Conservation (phyloP, 345 rosid species). For the Pistacia integerrima region DNA sequence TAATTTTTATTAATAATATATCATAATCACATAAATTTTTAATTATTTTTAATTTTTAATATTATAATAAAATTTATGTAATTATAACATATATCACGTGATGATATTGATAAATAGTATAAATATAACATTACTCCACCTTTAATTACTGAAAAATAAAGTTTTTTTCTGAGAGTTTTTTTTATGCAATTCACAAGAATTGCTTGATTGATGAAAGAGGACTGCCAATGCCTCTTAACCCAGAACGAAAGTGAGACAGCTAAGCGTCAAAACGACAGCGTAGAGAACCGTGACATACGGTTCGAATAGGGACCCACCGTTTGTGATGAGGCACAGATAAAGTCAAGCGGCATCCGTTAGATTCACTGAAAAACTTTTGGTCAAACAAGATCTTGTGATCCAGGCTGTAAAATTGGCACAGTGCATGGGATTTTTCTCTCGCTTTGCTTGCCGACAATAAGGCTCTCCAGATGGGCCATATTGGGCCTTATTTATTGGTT, state of each 20-base stretch:
- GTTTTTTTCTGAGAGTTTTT: too few relatives aligned
- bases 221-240: background rate
- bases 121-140: too few relatives aligned
- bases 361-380: conserved; percentile 11
- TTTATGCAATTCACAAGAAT: too few relatives aligned
- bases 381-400: conserved; percentile 7
- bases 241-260: background rate
- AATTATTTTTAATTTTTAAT: too few relatives aligned
- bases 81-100: too few relatives aligned
- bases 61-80: too few relatives aligned
- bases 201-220: too few relatives aligned
- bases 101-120: too few relatives aligned
- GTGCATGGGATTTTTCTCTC: background rate
- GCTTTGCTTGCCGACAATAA: conserved; percentile 14
- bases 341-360: conserved; percentile 22
- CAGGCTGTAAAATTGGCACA: conserved; percentile 26
- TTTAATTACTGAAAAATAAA: too few relatives aligned
- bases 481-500: background rate
- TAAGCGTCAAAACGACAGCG: conserved; percentile 3
- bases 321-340: background rate
- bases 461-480: background rate
- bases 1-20: too few relatives aligned
- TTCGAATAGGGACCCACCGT: background rate
- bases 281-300: conserved; percentile 11
- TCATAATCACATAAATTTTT: too few relatives aligned